These are phyloP conservation scores for Mikania micrantha DNA, from an alignment of 129 eudicot species.

Conservation along the genomic window DNA sequence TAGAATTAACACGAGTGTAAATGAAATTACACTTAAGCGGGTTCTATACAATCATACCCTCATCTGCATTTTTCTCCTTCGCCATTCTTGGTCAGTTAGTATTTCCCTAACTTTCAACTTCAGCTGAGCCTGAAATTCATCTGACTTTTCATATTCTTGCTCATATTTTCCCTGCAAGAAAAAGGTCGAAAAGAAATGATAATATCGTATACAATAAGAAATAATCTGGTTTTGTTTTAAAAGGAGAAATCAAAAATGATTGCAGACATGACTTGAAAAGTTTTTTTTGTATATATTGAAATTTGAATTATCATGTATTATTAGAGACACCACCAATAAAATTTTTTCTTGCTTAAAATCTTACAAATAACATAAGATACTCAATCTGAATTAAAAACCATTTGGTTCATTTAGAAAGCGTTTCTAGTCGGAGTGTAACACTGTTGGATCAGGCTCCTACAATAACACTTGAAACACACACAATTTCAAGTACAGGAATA, in stretches of 20 bases:
- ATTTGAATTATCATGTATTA: background rate
- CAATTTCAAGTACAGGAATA: too few relatives aligned
- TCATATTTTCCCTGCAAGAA: conserved; percentile 70
- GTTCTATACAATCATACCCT: conserved; percentile 49
- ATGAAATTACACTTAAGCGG: background rate
- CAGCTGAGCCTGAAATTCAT: conserved; percentile 68
- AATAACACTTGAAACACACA: too few relatives aligned
- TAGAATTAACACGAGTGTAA: background rate
- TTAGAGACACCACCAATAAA: background rate
- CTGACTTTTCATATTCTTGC: conserved; percentile 64
- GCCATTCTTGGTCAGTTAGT: conserved; percentile 95
- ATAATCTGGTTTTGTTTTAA: too few relatives aligned
- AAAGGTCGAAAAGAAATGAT: conserved; percentile 4
- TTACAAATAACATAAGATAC: background rate
- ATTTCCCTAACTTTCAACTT: conserved; percentile 87
- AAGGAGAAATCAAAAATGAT: too few relatives aligned
- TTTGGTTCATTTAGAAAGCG: background rate
- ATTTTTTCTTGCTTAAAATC: background rate
- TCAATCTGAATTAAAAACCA: background rate
- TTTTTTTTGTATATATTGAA: background rate
- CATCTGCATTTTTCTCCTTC: conserved; percentile 95
- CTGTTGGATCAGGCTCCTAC: too few relatives aligned
- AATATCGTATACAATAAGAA: background rate
- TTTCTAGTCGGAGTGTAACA: background rate
- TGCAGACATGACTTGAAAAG: background rate